Conservation (phyloP, 2,329 filamentous ascomycete genomes). For the Ceratocystis cubensis region DNA sequence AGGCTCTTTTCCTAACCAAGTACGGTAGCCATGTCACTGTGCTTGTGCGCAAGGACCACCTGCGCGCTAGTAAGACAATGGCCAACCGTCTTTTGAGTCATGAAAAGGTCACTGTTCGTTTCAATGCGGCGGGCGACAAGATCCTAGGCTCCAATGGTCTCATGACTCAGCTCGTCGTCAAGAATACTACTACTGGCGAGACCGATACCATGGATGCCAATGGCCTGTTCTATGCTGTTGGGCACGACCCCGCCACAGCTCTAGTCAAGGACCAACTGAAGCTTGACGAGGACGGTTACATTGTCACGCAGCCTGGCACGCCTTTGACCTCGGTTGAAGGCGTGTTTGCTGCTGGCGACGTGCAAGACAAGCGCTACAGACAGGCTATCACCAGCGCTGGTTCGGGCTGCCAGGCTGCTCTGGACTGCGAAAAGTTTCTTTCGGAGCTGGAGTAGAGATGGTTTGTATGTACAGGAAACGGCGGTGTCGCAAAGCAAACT, state of each 20-base stretch:
- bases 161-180: slow-evolving; percentile 78
- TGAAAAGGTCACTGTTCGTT: slow-evolving; percentile 82
- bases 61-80: slow-evolving; percentile 87
- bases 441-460: slow-evolving; percentile 53
- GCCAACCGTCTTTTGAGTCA: slow-evolving; percentile 68
- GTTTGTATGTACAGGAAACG: background rate
- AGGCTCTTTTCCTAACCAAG: slow-evolving; percentile 94
- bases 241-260: slow-evolving; percentile 85
- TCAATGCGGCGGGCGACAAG: slow-evolving; percentile 70
- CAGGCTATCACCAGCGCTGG: slow-evolving; percentile 97
- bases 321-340: slow-evolving; percentile 78
- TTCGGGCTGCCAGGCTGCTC: slow-evolving; percentile 85
- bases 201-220: slow-evolving; percentile 79
- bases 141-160: slow-evolving; percentile 71
- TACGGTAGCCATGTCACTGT: slow-evolving; percentile 93
- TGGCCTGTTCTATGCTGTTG: slow-evolving; percentile 93
- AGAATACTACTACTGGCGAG: slow-evolving; percentile 61
- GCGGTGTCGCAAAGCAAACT: background rate
- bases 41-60: slow-evolving; percentile 72
- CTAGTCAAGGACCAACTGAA: slow-evolving; percentile 84
- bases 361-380: slow-evolving; percentile 96
- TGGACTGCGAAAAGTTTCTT: slow-evolving; percentile 91
- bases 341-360: slow-evolving; percentile 92
- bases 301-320: slow-evolving; percentile 78
- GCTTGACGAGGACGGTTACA: slow-evolving; percentile 81